Conservation (phyloP, 2,329 filamentous ascomycete species). For the Neopestalotiopsis sp. region DNA sequence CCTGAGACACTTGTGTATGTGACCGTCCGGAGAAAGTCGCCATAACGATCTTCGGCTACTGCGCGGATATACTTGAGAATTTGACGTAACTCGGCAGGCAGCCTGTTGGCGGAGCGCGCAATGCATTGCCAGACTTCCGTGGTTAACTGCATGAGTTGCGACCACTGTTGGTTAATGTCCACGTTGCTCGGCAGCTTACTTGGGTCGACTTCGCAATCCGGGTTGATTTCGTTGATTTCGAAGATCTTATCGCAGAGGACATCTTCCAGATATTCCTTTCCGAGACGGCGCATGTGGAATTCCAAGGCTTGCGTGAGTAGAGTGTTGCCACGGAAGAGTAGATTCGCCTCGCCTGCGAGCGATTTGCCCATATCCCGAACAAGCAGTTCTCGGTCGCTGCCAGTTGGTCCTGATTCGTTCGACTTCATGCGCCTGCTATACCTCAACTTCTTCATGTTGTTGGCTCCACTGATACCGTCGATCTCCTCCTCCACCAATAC, state of each 20-base stretch:
- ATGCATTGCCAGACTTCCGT: conserved; percentile 88
- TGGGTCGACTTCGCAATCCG: conserved; percentile 94
- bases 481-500: conserved; percentile 96
- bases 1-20: conserved; percentile 94
- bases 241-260: conserved; percentile 83
- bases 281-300: conserved; percentile 92
- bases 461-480: conserved; percentile 86
- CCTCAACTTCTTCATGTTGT: conserved; percentile 73
- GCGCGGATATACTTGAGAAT: conserved; percentile 91
- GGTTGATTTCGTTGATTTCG: conserved; percentile 89
- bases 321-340: conserved; percentile 94
- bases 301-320: conserved; percentile 92
- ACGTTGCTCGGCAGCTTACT: conserved; percentile 71
- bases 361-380: conserved; percentile 81
- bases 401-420: conserved; percentile 69
- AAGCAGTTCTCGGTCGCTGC: conserved; percentile 71
- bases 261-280: conserved; percentile 90
- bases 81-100: conserved; percentile 81
- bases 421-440: conserved; percentile 75
- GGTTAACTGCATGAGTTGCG: conserved; percentile 75
- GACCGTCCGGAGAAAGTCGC: conserved; percentile 87
- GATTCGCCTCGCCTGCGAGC: conserved; percentile 85
- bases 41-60: conserved; percentile 92
- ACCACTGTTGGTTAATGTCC: conserved; percentile 85
- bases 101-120: conserved; percentile 71